A percentile compares a stretch with the other conserved stretches of the same genome.
phyloP scores from a whole-genome alignment of 139 green algal genomes.

The Coccomyxa sp. region DNA sequence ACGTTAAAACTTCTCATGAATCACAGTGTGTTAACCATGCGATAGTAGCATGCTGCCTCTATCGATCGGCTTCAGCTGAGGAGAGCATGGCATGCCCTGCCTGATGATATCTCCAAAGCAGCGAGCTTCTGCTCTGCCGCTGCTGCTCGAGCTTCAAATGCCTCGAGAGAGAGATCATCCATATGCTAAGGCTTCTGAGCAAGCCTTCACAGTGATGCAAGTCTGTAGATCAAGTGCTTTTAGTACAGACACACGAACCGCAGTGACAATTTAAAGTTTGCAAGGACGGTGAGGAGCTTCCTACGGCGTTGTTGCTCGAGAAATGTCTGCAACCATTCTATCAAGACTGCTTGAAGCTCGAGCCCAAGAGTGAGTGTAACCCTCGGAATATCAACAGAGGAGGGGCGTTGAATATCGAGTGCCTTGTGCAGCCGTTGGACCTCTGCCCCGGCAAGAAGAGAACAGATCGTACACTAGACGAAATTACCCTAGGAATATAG shows the following conservation, averaged over 20 bases:
- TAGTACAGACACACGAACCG: background rate
- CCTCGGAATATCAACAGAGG: too few species aligned
- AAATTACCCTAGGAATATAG: background rate
- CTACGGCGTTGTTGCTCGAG: background rate
- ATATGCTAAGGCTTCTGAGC: background rate
- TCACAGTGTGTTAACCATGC: background rate
- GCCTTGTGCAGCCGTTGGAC: too few species aligned
- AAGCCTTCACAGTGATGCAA: background rate
- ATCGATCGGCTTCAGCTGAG: background rate
- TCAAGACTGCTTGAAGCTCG: too few species aligned
- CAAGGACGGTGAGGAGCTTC: background rate
- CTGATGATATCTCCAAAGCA: background rate
- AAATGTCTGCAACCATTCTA: too few species aligned
- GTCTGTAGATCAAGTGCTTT: background rate
- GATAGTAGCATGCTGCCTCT: too few species aligned
- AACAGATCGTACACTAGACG: background rate
- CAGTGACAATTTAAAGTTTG: background rate
- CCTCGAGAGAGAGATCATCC: background rate
- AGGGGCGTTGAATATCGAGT: too few species aligned
- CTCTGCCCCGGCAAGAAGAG: background rate
- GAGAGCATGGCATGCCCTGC: background rate
- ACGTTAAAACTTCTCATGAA: background rate
- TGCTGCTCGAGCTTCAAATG: slow-evolving; percentile 1
- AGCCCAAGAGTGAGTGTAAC: too few species aligned
- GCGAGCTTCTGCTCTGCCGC: background rate